Evolutionary conservation across 2,329 filamentous ascomycete species (phyloP).

Genomic region (Alternaria arbusti): DNA sequence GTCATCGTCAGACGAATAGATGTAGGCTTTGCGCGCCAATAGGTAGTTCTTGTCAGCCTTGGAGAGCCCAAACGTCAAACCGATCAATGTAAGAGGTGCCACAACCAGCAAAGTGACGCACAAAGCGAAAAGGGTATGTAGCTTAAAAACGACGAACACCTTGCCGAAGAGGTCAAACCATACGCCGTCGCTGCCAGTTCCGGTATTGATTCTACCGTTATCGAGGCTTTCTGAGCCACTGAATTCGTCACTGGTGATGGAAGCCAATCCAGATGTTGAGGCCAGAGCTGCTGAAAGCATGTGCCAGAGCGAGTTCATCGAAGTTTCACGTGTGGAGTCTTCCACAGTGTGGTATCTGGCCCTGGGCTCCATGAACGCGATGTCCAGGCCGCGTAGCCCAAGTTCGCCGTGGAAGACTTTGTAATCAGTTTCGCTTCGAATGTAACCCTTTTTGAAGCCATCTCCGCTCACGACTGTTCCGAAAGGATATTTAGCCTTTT

Average conservation of each 20-base stretch:
- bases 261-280: conserved; percentile 74
- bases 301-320: conserved; percentile 79
- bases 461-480: conserved; percentile 83
- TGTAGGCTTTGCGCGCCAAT: conserved; percentile 71
- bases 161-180: conserved; percentile 95
- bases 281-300: conserved; percentile 87
- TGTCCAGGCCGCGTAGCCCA: conserved; percentile 85
- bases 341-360: conserved; percentile 89
- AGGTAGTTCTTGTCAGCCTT: conserved; percentile 85
- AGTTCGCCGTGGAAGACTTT: conserved; percentile 77
- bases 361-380: conserved; percentile 88
- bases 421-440: conserved; percentile 90
- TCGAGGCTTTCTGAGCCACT: conserved; percentile 62
- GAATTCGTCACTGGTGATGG: conserved; percentile 71
- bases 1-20: conserved; percentile 65
- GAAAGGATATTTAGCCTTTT: conserved; percentile 74
- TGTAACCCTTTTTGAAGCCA: conserved; percentile 78
- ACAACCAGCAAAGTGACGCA: conserved; percentile 83
- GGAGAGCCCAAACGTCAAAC: conserved; percentile 72
- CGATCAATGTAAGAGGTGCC: conserved; percentile 74
- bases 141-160: conserved; percentile 76
- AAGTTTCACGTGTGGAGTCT: conserved; percentile 82
- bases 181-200: conserved; percentile 72
- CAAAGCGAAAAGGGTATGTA: conserved; percentile 86
- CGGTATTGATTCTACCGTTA: conserved; percentile 69